phyloP scores from a whole-genome alignment of 2,329 filamentous ascomycete genomes.

The Emmonsia crescens region DNA sequence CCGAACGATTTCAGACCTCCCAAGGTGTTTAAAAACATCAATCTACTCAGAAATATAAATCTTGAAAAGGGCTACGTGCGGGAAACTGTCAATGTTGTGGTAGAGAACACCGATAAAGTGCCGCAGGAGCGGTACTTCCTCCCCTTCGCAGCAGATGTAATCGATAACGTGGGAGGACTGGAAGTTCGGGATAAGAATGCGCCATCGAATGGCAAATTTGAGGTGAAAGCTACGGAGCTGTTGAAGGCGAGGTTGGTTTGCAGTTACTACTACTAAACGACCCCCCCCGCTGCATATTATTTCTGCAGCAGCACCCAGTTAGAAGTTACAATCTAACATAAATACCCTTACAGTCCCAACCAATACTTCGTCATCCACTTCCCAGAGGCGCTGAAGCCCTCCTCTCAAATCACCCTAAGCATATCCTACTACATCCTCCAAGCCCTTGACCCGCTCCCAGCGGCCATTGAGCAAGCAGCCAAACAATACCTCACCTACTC shows the following conservation, averaged over 20 bases:
- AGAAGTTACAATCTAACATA: conserved; percentile 16
- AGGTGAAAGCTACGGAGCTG: conserved; percentile 53
- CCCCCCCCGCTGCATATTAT: conserved; percentile 26
- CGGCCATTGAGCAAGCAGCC: conserved; percentile 69
- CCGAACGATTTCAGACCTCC: conserved; percentile 61
- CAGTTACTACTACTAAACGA: conserved; percentile 36
- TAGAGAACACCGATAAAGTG: conserved; percentile 72
- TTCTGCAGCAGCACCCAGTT: not conserved
- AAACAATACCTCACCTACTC: conserved; percentile 77
- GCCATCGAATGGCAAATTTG: conserved; percentile 54
- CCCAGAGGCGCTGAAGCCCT: conserved; percentile 62
- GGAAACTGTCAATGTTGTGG: conserved; percentile 85
- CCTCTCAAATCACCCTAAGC: conserved; percentile 70
- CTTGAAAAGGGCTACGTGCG: conserved; percentile 86
- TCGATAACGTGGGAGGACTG: conserved; percentile 69
- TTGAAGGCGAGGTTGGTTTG: conserved; percentile 35
- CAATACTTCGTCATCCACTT: conserved; percentile 82
- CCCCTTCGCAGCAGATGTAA: conserved; percentile 66
- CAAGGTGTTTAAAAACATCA: conserved; percentile 86
- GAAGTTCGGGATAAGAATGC: conserved; percentile 92
- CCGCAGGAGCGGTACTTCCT: conserved; percentile 86
- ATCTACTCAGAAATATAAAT: conserved; percentile 81
- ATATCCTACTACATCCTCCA: conserved; percentile 77
- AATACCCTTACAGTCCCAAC: conserved; percentile 42
- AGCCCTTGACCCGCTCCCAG: conserved; percentile 69